A percentile compares a stretch with the other conserved stretches of the same genome.
phyloP scores from a whole-genome alignment of 192 early-diverging fungal genomes.

The Entomortierella beljakovae region DNA sequence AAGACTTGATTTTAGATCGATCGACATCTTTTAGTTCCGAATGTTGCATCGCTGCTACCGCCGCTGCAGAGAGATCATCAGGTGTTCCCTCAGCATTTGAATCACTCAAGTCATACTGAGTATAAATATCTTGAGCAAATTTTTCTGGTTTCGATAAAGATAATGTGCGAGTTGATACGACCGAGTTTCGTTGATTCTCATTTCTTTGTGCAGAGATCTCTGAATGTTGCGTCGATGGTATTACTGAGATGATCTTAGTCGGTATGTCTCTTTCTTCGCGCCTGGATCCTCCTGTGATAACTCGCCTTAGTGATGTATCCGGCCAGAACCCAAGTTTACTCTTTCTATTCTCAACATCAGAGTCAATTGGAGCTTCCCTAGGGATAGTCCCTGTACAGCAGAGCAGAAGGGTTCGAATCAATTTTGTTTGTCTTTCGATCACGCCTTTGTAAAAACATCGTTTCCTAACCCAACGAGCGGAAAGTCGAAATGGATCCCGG shows the following conservation, averaged over 20 bases:
- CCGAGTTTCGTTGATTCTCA: not conserved
- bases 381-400: slow-evolving; percentile 39
- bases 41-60: not conserved
- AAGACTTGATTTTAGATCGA: slow-evolving; percentile 1
- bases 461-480: slow-evolving; percentile 37
- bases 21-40: not conserved
- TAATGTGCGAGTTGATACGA: not conserved
- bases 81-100: not conserved
- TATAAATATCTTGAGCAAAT: not conserved
- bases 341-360: slow-evolving; percentile 5
- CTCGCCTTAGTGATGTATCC: slow-evolving; percentile 4
- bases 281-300: not conserved
- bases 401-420: slow-evolving; percentile 37
- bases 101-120: not conserved
- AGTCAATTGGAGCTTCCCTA: slow-evolving; percentile 11
- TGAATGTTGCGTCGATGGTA: not conserved
- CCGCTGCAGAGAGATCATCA: not conserved
- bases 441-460: slow-evolving; percentile 35
- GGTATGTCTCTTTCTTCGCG: slow-evolving; percentile 3
- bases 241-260: not conserved
- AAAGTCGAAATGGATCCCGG: slow-evolving; percentile 33
- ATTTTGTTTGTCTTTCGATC: slow-evolving; percentile 38
- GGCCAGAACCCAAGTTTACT: slow-evolving; percentile 1
- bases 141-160: not conserved
- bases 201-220: slow-evolving; percentile 1